Evolutionary conservation across 495 filamentous ascomycete species (phyloP), one percentile per base, ranked within the genome.

Genomic region (Penicillium parvum): DNA sequence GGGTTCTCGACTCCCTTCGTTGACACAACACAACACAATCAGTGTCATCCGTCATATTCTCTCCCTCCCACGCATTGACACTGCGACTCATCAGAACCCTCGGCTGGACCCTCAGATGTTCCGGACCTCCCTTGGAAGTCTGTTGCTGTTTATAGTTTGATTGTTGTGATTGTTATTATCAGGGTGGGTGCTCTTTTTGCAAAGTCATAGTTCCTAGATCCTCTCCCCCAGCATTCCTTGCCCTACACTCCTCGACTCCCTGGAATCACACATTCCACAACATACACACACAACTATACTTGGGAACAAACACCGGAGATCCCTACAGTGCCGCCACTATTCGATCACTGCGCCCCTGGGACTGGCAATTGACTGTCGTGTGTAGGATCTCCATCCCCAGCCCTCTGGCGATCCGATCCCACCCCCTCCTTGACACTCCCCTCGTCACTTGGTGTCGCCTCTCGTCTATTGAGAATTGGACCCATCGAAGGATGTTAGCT

Each of bases 191-290:
- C n/a, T n/a, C n/a, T n/a, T n/a, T n/a, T n/a, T n/a, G n/a, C n/a
- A 49, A 38, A 7, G 30, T 42, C 28, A 32, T 32, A 37, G 32
- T 37, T 32, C 35, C 37, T 51, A 1, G 7, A 40, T 37, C 56
- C 49, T 40, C n/a, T 49, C 49, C 46, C 55, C 63, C 53, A 54
- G 58, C 61, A 67, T 67, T 67, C 64, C 49, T 47, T 49, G 28
- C 49, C 53, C 52, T 47, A 42, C 17, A 15, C 29, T 23, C 10
- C 47, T 38, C 34, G 38, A 40, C 47, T 43, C 54, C 55, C 51
- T 58, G 52, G 53, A 55, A 49, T 53, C 21, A 38, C 40, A 45
- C 58, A 66, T 66, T 66, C 59, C 54, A 56, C 20, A 23, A 37
- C 36, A 32, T 23, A n/a, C n/a, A n/a, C n/a, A n/a, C n/a, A n/a